A percentile compares a stretch with the other conserved stretches of the same genome.
These are phyloP conservation scores for Daldinia childiae DNA, from an alignment of 495 filamentous ascomycete genomes.

Conservation along the genomic window DNA sequence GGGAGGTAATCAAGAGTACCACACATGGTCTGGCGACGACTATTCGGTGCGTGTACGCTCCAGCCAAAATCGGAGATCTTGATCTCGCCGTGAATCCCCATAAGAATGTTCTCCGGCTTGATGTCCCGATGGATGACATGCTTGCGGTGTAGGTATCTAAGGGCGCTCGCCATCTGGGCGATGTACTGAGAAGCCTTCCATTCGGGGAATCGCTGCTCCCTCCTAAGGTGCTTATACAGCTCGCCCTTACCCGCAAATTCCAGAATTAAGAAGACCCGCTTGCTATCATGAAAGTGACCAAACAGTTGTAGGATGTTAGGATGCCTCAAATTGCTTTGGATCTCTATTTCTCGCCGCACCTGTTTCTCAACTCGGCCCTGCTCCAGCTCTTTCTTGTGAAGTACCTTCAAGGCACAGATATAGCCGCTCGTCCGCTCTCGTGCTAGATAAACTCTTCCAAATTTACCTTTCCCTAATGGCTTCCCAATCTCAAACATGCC, in stretches of 20 bases:
- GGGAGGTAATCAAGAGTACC: conserved; percentile 97
- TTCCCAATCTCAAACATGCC: conserved; percentile 99
- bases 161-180: conserved; percentile 96
- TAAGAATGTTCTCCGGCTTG: conserved; percentile 98
- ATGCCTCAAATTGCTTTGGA: conserved; percentile 94
- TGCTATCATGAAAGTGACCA: conserved; percentile 97
- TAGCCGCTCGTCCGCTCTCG: conserved; percentile 89
- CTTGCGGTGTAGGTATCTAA: conserved; percentile 94
- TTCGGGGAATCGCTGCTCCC: conserved; percentile 89
- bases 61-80: conserved; percentile 99
- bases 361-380: conserved; percentile 93
- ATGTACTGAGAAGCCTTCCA: conserved; percentile 97
- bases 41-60: conserved; percentile 97
- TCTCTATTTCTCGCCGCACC: conserved; percentile 96
- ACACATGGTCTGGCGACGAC: conserved; percentile 92
- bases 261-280: conserved; percentile 93
- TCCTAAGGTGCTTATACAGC: conserved; percentile 93
- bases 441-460: conserved; percentile 94
- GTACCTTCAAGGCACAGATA: conserved; percentile 95
- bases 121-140: conserved; percentile 99
- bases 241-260: conserved; percentile 97
- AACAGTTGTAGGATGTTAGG: conserved; percentile 95
- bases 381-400: conserved; percentile 94
- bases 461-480: conserved; percentile 96
- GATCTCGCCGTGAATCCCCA: conserved; percentile 97